Conservation (phyloP, 805 yeast genomes). For the Starmerella sirachaensis region DNA sequence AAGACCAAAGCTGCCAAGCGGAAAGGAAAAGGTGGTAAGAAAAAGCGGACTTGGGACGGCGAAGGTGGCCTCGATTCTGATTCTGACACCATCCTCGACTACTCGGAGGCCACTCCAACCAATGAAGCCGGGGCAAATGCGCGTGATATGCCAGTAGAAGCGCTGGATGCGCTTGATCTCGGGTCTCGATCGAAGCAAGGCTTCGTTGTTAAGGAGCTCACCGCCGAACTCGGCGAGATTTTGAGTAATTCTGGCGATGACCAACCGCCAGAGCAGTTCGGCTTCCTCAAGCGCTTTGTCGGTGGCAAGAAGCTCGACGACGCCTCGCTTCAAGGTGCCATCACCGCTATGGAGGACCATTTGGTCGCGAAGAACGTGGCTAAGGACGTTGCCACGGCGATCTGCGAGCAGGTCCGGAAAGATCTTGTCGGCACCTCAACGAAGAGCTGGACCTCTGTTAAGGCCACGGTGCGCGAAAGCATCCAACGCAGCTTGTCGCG, state of each 20-base stretch:
- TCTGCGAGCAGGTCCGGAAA: constrained; percentile 57
- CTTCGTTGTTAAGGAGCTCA: constrained; percentile 54
- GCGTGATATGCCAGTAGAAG: constrained; percentile 29
- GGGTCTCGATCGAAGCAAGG: constrained; percentile 40
- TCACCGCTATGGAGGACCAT: constrained; percentile 59
- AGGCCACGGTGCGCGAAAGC: constrained; percentile 50
- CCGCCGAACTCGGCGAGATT: constrained; percentile 38
- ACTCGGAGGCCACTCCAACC: constrained; percentile 33
- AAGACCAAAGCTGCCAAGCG: constrained; percentile 1
- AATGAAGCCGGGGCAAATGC: constrained; percentile 17
- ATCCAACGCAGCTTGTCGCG: constrained; percentile 50
- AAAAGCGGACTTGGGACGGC: constrained; percentile 51
- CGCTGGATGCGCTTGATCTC: constrained; percentile 26
- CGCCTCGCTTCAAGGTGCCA: constrained; percentile 52
- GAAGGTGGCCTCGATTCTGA: constrained; percentile 36
- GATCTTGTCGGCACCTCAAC: constrained; percentile 64
- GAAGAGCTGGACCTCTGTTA: constrained; percentile 60
- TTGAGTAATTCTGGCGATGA: constrained; percentile 22
- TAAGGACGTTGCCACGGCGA: constrained; percentile 67
- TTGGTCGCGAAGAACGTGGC: constrained; percentile 80
- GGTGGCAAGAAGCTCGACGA: constrained; percentile 60
- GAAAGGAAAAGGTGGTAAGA: constrained; percentile 28
- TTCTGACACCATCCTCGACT: constrained; percentile 40
- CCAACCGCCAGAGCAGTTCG: constrained; percentile 34
- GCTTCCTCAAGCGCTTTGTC: constrained; percentile 46